Evolutionary conservation across 1,139 yeast species (phyloP), one percentile per base, ranked within the genome.

Genomic region (Kodamaea sp.): DNA sequence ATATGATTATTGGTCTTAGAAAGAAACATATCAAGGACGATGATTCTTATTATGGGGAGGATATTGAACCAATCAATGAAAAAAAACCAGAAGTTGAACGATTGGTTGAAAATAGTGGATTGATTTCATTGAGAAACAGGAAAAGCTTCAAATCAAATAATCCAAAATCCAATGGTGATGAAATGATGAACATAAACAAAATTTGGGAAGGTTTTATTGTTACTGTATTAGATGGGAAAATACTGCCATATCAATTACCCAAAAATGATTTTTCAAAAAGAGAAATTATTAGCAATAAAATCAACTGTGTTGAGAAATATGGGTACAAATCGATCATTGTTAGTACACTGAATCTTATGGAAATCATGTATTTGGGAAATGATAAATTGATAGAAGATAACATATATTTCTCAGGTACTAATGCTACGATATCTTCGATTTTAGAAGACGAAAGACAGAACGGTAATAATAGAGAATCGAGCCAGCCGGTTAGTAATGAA

Each of bases 171-270:
- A 36, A 27, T 20, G 10, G 9, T 22, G 29, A 31, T 10, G 40
- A 44, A 24, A 35, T 32, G 7, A 35, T 39, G 12, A 37, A 46
- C 2, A 44, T 53, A 29, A 49, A 57, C 32, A 67, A 70, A 39
- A 47, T 75, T 6, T 85, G 94, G 90, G 89, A 84, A 58, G 95
- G 94, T 0, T 87, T 88, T 74, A 81, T 88, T 2, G 75, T 87
- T 65, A 61, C 70, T 0, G 71, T 76, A 3, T 77, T 79, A 22
- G 74, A 75, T 43, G 95, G 95, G 0, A 72, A 73, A 35, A 68
- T 82, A 10, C 65, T 75, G 11, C 70, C 68, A 39, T 84, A 82
- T 53, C 77, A 75, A 36, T 75, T 84, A 36, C 92, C 92, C 1
- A 34, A 28, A 11, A 63, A 65, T 36, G 60, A 64, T 5, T 73